Base-by-base conservation (phyloP, 768 basidiomycete genomes). In the Rhizopogon vulgaris region DNA sequence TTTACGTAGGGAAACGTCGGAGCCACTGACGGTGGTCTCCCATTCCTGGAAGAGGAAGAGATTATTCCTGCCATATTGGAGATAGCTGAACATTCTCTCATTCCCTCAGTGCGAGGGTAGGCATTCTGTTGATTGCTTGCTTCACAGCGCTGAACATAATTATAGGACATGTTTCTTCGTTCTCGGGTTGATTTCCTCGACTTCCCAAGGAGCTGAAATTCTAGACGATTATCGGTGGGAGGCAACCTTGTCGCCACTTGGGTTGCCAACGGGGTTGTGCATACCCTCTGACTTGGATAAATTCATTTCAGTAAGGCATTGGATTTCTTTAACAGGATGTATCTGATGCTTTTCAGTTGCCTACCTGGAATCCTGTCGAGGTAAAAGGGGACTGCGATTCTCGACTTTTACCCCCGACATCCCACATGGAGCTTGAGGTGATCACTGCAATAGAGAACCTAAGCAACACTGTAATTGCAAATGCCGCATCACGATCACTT, bases 151-250 rank as follows among this genome's bases (percentile, higher is more conserved):
- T 68, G 43, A 63, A 50, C 40, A 28, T 38, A n/a, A 9, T 56
- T 27, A 9, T 38, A 97, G 95, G 14, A 98, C 96, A 3, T 95
- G 94, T 63, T 98, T 94, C 73, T 97, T 92, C 60, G 91, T 96
- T 4, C 75, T 99, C 7, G 94, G 94, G 1, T 74, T 98, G 42
- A 86, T 98, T 47, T 93, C 94, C 3, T 88, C 89, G 0, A 97
- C 95, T 0, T 78, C 83, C 2, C 86, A 92, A 71, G 96, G 96
- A 2, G 87, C 92, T 2, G 95, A 97, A 67, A 85, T 97, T 48
- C 70, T 99, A 27, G 89, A 91, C 48, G 95, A 98, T 60, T 90
- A 86, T 62, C 78, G 84, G 8, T 99, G 96, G 96, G 87, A 94
- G 56, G 86, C 94, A 10, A 93, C 93, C 14, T 70, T 90, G 27